Evolutionary conservation across 2,329 filamentous ascomycete genomes (phyloP).

Genomic region (Meredithiella fracta): DNA sequence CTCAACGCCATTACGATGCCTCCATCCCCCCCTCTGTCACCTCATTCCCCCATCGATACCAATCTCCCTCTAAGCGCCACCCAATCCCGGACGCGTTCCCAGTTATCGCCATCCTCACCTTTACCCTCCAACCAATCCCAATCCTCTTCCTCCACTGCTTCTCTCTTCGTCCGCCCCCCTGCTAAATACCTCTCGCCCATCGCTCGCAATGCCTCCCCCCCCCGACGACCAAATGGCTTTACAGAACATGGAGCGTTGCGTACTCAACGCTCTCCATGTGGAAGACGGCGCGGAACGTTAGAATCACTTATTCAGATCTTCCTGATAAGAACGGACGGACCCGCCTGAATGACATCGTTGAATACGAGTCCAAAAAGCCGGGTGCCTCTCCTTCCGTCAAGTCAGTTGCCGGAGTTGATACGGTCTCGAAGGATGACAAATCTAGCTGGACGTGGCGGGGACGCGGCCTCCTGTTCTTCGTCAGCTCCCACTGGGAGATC

Average conservation of each 20-base stretch:
- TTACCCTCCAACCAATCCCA: background rate
- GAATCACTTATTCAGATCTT: constrained; percentile 55
- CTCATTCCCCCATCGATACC: background rate
- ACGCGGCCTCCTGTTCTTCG: constrained; percentile 56
- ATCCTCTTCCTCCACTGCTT: constrained; percentile 1
- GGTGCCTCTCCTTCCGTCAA: constrained; percentile 29
- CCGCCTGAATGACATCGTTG: constrained; percentile 55
- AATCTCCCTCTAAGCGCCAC: background rate
- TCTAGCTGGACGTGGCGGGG: constrained; percentile 61
- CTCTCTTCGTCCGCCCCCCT: constrained; percentile 8
- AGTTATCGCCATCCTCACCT: background rate
- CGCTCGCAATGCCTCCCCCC: constrained; percentile 5
- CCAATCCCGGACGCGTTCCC: background rate
- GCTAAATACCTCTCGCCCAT: constrained; percentile 10
- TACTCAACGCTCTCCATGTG: constrained; percentile 68
- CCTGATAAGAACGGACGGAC: constrained; percentile 24
- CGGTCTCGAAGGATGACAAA: constrained; percentile 20
- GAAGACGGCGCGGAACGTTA: constrained; percentile 62
- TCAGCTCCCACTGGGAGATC: constrained; percentile 64
- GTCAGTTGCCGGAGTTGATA: constrained; percentile 50
- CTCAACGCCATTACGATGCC: background rate
- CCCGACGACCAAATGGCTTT: constrained; percentile 42
- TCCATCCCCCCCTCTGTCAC: background rate
- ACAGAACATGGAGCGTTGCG: constrained; percentile 55
- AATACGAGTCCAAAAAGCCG: constrained; percentile 41